Evolutionary conservation across 2,329 filamentous ascomycete genomes (phyloP), one percentile per base, ranked within the genome.

Genomic region (Colletotrichum incanum): DNA sequence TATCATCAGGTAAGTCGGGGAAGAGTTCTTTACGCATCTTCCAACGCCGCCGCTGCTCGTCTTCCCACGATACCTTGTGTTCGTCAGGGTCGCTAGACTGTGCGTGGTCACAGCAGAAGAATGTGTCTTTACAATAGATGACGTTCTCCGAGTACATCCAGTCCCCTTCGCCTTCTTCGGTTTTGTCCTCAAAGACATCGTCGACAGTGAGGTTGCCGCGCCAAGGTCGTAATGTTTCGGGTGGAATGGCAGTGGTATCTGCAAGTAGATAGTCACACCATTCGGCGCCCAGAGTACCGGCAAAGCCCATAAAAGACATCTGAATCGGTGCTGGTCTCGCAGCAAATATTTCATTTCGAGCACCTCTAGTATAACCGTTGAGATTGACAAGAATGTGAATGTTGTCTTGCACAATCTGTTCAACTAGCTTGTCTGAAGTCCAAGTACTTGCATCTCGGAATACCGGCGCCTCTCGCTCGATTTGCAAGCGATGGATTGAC

Each of bases 301-400:
- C 96, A 80, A 99, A 99, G 0, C 96, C 96, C 96, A 99, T 99
- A 78, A 99, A 99, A 0, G 96, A 98, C 96, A 99, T 99, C 76
- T 99, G 96, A 54, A 99, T 94, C 0, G 96, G 96, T 2, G 95
- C 95, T 20, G 96, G 94, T 34, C 97, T 91, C 28, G 96, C 96
- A 28, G 96, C 96, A 80, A 99, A 99, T 5, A 99, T 93, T 79
- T 99, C 96, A 77, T 99, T 99, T 31, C 95, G 91, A n/a, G 96
- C 96, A 39, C 96, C 96, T 65, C 96, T 90, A 0, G 96, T 99
- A 81, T 99, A 99, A 14, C 96, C 96, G 77, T 99, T 99, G n/a
- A 99, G 87, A 75, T 99, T 99, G 77, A 99, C 91, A 26, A 99
- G 88, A 52, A 99, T 96, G 79, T 99, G 96, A 62, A 99, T 96